A percentile compares a stretch with the other conserved stretches of the same genome.
Conservation (phyloP, 208 protist genomes). For the Trypanosoma melophagium region DNA sequence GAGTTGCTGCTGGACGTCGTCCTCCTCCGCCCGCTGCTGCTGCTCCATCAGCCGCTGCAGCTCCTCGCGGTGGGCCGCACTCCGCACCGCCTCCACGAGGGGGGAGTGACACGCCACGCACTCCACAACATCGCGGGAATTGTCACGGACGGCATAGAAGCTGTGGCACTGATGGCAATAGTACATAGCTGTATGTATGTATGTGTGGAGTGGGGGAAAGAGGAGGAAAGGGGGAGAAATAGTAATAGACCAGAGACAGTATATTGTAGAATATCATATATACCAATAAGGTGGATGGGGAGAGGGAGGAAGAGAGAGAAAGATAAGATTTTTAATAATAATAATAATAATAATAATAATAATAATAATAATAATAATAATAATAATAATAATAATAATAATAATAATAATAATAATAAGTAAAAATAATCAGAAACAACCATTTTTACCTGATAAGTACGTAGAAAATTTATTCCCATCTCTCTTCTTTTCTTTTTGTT, state of each 20-base stretch:
- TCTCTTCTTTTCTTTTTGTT: not conserved
- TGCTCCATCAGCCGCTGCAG: not conserved
- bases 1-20: not conserved
- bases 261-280: no score
- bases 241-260: no score
- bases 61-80: conserved; percentile 7
- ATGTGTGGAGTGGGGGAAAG: not conserved
- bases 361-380: no score
- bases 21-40: not conserved
- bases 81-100: conserved; percentile 20
- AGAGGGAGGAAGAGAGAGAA: no score
- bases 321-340: no score
- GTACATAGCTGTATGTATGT: conserved; percentile 25
- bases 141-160: conserved; percentile 3
- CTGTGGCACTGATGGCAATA: conserved; percentile 22
- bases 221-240: no score
- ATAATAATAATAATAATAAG: no score
- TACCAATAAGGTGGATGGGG: no score
- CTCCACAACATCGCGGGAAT: not conserved
- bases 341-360: no score
- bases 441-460: no score
- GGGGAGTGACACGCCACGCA: conserved; percentile 22
- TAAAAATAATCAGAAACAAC: no score
- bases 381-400: no score
- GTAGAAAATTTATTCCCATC: not conserved